phyloP scores from a whole-genome alignment of 1,284 basidiomycete species.

The Erythrobasidium hasegawianum region DNA sequence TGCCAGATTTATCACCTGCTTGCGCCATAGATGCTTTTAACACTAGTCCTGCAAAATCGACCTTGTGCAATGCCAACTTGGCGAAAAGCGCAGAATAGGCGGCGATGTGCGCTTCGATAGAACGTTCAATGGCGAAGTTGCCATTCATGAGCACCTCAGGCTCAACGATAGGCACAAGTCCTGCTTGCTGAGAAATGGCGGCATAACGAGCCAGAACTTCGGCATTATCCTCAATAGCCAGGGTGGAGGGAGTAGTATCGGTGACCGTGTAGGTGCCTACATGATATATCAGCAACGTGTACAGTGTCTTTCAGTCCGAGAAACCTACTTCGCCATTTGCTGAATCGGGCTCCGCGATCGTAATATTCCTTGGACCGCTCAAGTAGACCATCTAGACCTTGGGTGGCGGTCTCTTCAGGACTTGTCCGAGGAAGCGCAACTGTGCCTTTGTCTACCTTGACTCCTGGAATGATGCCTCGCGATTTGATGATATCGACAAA shows the following conservation, averaged over 20 bases:
- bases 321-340: slow-evolving; percentile 54
- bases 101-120: slow-evolving; percentile 55
- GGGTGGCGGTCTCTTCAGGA: slow-evolving; percentile 53
- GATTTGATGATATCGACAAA: slow-evolving; percentile 52
- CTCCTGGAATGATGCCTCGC: slow-evolving; percentile 56
- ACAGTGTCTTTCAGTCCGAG: not conserved
- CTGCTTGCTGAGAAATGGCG: slow-evolving; percentile 55
- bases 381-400: slow-evolving; percentile 56
- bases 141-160: slow-evolving; percentile 57
- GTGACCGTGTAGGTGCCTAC: slow-evolving; percentile 51
- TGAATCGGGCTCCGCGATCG: slow-evolving; percentile 55
- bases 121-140: slow-evolving; percentile 54
- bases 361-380: slow-evolving; percentile 53
- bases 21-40: slow-evolving; percentile 59
- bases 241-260: slow-evolving; percentile 50
- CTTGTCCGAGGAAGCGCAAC: slow-evolving; percentile 52
- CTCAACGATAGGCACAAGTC: slow-evolving; percentile 57
- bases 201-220: slow-evolving; percentile 55
- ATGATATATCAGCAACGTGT: not conserved
- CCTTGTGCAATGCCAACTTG: slow-evolving; percentile 28
- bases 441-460: slow-evolving; percentile 57
- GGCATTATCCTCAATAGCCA: slow-evolving; percentile 54
- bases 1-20: slow-evolving; percentile 53
- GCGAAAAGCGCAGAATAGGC: slow-evolving; percentile 56
- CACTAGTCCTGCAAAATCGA: slow-evolving; percentile 42